Base-by-base conservation (phyloP, 2,329 filamentous ascomycete species). In the Sclerotinia borealis region DNA sequence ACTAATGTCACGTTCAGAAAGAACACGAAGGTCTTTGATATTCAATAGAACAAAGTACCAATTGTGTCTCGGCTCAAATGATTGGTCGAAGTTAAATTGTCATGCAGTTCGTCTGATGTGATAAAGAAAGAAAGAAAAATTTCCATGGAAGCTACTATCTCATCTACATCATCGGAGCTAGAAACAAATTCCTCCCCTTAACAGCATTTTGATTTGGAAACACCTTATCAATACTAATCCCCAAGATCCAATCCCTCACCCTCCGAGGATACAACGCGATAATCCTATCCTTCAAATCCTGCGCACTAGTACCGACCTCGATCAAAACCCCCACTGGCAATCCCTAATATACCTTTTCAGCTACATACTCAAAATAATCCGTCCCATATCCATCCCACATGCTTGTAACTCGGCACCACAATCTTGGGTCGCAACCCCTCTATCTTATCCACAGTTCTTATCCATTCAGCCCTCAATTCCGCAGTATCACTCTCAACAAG, bases 371-470 rank as follows among this genome's bases (percentile, higher is more conserved):
- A 9, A 75, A 49, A 59, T 71, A 66, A 49, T 68, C 72, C 2
- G 64, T 51, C 1, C 70, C 72, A 59, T 72, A 69, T 0, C 68
- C 64, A 47, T 72, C 68, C 10, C 65, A 64, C 2, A 65, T 68
- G 65, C 59, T 71, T 73, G 43, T 76, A 73, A 4, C 71, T 71
- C 1, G 72, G 64, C 0, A 76, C 68, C 7, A 77, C 73, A 22
- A 65, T 70, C 17, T 67, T 62, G 0, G 76, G 74, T 3, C 71
- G 56, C 36, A 76, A 65, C 0, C 66, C 55, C 37, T 70, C 71
- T 22, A 77, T 69, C 11, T 63, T 71, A 17, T 74, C 68, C 6
- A 77, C 43, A 4, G 72, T 68, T 47, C 51, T 13, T 72, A 66
- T 64, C 75, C 76, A 78, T 17, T 72, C 65, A 15, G 63, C 58